Percentiles rank a stretch among this genome's conserved stretches.
phyloP scores from a whole-genome alignment of 2,329 filamentous ascomycete species.

The Pseudophaeomoniella oleicola region DNA sequence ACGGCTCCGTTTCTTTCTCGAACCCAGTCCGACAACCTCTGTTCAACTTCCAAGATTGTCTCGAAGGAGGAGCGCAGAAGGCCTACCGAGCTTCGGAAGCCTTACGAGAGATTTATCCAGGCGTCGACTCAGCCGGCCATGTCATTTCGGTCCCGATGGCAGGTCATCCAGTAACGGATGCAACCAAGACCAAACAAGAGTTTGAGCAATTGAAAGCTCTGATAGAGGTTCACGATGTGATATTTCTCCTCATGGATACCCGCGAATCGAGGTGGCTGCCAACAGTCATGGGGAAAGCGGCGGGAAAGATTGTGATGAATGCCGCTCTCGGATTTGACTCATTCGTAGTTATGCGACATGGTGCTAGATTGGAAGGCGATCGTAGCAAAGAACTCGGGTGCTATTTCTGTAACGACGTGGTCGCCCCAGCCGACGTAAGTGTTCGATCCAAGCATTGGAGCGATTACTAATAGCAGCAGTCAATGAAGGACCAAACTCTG shows the following conservation, averaged over 20 bases:
- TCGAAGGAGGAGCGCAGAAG: constrained; percentile 72
- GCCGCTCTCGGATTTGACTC: constrained; percentile 92
- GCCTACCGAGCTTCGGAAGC: constrained; percentile 67
- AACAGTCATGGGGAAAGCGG: constrained; percentile 87
- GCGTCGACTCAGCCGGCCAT: constrained; percentile 68
- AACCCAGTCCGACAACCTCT: constrained; percentile 92
- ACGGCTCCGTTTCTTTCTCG: constrained; percentile 83
- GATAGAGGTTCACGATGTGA: constrained; percentile 72
- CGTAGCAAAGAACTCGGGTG: constrained; percentile 65
- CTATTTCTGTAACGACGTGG: constrained; percentile 98
- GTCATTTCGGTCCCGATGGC: constrained; percentile 87
- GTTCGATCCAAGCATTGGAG: constrained; percentile 5
- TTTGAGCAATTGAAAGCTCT: constrained; percentile 61
- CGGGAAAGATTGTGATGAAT: constrained; percentile 91
- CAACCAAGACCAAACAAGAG: constrained; percentile 53
- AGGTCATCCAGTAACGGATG: constrained; percentile 72
- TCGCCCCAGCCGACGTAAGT: constrained; percentile 81
- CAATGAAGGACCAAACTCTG: constrained; percentile 82
- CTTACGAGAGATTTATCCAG: constrained; percentile 75
- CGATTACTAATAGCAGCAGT: constrained; percentile 37
- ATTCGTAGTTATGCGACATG: constrained; percentile 94
- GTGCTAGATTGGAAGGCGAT: constrained; percentile 44
- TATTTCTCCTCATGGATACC: constrained; percentile 96
- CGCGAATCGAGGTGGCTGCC: constrained; percentile 90
- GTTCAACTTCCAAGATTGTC: constrained; percentile 79